These are phyloP conservation scores for Gynandropsis gynandra DNA, from an alignment of 345 rosid genomes.

Conservation along the genomic window DNA sequence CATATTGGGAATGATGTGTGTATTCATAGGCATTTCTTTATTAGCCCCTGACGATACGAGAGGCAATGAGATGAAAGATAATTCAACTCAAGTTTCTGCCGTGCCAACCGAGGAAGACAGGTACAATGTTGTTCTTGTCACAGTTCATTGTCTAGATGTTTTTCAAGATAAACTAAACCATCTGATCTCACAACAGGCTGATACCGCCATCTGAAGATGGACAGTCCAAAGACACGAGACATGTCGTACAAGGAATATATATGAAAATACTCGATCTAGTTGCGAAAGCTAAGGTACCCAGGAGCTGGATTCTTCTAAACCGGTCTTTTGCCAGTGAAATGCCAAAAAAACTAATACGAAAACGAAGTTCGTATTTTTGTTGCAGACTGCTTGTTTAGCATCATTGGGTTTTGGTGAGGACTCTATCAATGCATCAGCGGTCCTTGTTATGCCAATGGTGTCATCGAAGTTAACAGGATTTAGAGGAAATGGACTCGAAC, in stretches of 20 bases:
- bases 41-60: constrained; percentile 92
- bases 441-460: constrained; percentile 96
- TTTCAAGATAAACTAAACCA: not conserved
- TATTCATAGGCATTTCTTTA: constrained; percentile 81
- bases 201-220: constrained; percentile 39
- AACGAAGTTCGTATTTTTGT: constrained; percentile 4
- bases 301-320: constrained; percentile 1
- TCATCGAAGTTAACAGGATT: constrained; percentile 89
- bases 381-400: constrained; percentile 66
- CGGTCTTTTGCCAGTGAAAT: not conserved
- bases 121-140: constrained; percentile 28
- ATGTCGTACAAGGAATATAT: constrained; percentile 46
- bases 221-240: constrained; percentile 58
- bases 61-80: constrained; percentile 74
- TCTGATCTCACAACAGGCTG: constrained; percentile 36
- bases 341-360: constrained; percentile 1
- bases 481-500: constrained; percentile 60
- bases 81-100: constrained; percentile 42
- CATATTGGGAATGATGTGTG: constrained; percentile 78
- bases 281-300: constrained; percentile 70
- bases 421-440: constrained; percentile 89
- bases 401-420: constrained; percentile 81
- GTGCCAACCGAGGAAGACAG: constrained; percentile 60
- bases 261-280: constrained; percentile 47
- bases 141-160: not conserved